phyloP scores from a whole-genome alignment of 305 asterid species.

The Fraxinus angustifolia region DNA sequence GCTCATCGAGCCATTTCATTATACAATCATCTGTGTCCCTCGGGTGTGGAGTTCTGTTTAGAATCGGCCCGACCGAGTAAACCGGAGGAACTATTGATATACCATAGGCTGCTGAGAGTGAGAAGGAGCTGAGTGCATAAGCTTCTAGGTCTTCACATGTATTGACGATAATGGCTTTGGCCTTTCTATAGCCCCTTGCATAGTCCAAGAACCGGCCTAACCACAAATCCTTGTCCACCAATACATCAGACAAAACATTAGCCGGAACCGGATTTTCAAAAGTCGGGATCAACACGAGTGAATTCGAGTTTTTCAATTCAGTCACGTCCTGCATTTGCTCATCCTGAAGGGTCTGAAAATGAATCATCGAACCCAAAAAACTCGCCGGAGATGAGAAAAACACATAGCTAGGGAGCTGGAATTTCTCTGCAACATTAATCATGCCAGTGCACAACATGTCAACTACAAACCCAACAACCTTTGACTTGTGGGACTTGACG shows the following conservation, averaged over 20 bases:
- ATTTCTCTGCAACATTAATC: constrained; percentile 52
- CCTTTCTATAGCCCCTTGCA: constrained; percentile 55
- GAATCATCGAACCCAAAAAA: constrained; percentile 62
- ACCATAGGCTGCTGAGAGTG: constrained; percentile 23
- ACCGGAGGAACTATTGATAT: constrained; percentile 34
- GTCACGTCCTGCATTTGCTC: constrained; percentile 43
- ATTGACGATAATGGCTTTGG: constrained; percentile 58
- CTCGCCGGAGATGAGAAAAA: constrained; percentile 66
- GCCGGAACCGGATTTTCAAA: constrained; percentile 45
- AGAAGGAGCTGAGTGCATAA: constrained; percentile 38
- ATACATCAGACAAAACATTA: constrained; percentile 36
- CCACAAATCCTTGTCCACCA: constrained; percentile 44
- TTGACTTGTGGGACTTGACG: constrained; percentile 22
- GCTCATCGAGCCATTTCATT: constrained; percentile 47
- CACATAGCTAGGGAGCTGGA: constrained; percentile 41
- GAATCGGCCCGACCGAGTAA: constrained; percentile 57
- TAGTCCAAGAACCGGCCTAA: constrained; percentile 39
- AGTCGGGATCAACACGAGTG: constrained; percentile 38
- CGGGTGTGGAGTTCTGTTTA: constrained; percentile 36
- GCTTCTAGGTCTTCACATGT: constrained; percentile 55
- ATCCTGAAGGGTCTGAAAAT: constrained; percentile 58
- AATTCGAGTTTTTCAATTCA: constrained; percentile 27
- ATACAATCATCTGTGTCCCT: constrained; percentile 18
- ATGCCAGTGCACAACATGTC: constrained; percentile 73
- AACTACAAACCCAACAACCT: constrained; percentile 35